phyloP scores from a whole-genome alignment of 2,329 filamentous ascomycete species.

The Xylaria sp. region DNA sequence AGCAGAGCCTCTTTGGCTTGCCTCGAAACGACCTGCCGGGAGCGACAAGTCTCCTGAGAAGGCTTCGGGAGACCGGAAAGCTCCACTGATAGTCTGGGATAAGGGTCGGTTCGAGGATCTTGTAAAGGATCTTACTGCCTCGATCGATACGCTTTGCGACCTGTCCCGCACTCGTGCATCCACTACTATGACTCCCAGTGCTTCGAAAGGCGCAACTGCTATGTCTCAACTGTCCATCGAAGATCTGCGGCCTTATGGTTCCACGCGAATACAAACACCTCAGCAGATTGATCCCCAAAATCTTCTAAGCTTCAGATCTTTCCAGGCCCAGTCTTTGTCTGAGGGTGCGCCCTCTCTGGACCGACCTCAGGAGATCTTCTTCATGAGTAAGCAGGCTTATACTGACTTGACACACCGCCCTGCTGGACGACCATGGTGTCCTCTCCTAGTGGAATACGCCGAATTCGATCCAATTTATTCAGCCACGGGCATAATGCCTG shows the following conservation, averaged over 20 bases:
- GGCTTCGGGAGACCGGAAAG: slow-evolving; percentile 55
- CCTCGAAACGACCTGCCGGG: slow-evolving; percentile 56
- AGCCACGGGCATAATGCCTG: slow-evolving; percentile 66
- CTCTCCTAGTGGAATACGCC: slow-evolving; percentile 74
- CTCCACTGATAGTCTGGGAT: slow-evolving; percentile 67
- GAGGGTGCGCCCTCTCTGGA: slow-evolving; percentile 39
- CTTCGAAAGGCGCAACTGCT: slow-evolving; percentile 43
- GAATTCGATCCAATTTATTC: slow-evolving; percentile 67
- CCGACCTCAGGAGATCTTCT: slow-evolving; percentile 54
- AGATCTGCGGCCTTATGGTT: slow-evolving; percentile 60
- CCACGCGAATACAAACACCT: slow-evolving; percentile 65
- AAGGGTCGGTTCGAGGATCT: slow-evolving; percentile 77
- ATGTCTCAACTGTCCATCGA: slow-evolving; percentile 49
- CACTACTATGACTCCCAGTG: slow-evolving; percentile 44
- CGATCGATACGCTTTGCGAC: slow-evolving; percentile 81
- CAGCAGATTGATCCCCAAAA: slow-evolving; percentile 62
- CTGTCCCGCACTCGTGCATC: slow-evolving; percentile 69
- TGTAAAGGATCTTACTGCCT: slow-evolving; percentile 74
- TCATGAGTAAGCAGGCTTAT: slow-evolving; percentile 59
- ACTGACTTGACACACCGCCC: slow-evolving; percentile 52
- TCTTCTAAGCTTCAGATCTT: slow-evolving; percentile 54
- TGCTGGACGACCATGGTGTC: slow-evolving; percentile 55
- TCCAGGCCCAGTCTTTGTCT: slow-evolving; percentile 48
- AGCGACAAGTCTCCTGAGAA: slow-evolving; percentile 47
- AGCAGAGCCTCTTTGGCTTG: slow-evolving; percentile 73